Conservation (phyloP, 306 rosid genomes). For the Biancaea sappan region DNA sequence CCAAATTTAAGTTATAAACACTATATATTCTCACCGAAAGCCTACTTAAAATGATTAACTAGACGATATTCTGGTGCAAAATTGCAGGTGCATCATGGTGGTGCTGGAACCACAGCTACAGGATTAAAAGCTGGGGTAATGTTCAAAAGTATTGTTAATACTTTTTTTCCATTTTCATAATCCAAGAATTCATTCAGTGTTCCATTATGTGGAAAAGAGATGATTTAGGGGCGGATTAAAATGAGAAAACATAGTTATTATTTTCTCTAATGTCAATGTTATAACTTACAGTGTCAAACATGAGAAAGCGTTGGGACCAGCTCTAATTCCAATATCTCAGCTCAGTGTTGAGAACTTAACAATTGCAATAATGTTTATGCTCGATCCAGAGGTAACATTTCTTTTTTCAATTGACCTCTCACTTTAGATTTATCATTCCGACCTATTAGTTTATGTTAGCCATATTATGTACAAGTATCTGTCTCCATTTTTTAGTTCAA, state of each 20-base stretch:
- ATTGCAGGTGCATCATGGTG: constrained; percentile 93
- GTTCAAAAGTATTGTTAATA: background rate
- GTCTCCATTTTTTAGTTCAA: background rate
- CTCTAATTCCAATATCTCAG: constrained; percentile 62
- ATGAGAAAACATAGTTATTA: background rate
- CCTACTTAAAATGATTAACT: background rate
- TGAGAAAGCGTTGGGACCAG: constrained; percentile 63
- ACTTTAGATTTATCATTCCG: background rate
- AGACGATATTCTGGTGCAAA: constrained; percentile 25
- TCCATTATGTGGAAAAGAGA: background rate
- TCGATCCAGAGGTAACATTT: constrained; percentile 61
- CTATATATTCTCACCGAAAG: background rate
- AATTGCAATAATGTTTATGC: constrained; percentile 64
- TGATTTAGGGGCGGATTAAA: background rate
- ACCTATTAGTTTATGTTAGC: too few species aligned
- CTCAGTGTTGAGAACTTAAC: constrained; percentile 52
- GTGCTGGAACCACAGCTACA: constrained; percentile 92
- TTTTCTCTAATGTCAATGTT: constrained; percentile 31
- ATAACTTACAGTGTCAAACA: constrained; percentile 70
- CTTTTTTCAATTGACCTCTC: background rate
- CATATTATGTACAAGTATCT: background rate
- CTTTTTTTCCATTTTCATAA: background rate
- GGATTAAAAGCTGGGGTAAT: constrained; percentile 91
- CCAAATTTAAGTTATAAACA: background rate
- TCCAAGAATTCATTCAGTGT: background rate